Evolutionary conservation across 2,329 filamentous ascomycete genomes (phyloP), one percentile per base, ranked within the genome.

Genomic region (Lojkania enalia): DNA sequence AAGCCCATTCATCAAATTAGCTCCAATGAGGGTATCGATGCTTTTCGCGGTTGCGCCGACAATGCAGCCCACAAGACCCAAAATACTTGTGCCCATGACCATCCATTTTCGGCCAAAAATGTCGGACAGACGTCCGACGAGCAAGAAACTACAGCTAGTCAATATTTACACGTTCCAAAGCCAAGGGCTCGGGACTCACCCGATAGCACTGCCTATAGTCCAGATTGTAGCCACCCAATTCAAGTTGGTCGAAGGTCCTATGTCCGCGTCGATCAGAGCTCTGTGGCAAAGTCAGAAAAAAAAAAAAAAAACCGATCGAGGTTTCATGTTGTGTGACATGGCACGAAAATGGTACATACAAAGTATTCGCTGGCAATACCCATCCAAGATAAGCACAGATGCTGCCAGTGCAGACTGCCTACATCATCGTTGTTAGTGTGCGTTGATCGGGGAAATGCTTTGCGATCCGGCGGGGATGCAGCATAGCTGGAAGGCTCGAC

Each of bases 1-100:
- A 19, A 66, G 48, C 15, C 63, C 63, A 19, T 61, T 61, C 38
- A 59, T 45, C 20, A 60, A 30, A 35, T 62, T 58, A 7, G 62
- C 62, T 11, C 57, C 65, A 30, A 69, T 55, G 15, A 69, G 46
- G 2, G 58, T 59, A 27, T 66, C 51, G 46, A 68, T 63, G 21
- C 47, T 56, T 27, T 64, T 43, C 13, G 64, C 63, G 7, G 58
- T 64, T 13, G 44, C 55, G 5, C 58, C 63, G 15, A 68, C 52
- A 32, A 67, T 63, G 35, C 50, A 58, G 11, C 60, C 60, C 9
- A 56, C 18, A 15, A 63, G 48, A 13, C 53, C 51, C 2, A 64
- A 48, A 5, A 59, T 20, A 2, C 33, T 50, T 12, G 50, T 53
- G 1, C 53, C 56, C 39, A 61, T 52, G 15, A 58, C 55, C 50